Base-by-base conservation (phyloP, 306 rosid species). In the Cicer yamashitae region DNA sequence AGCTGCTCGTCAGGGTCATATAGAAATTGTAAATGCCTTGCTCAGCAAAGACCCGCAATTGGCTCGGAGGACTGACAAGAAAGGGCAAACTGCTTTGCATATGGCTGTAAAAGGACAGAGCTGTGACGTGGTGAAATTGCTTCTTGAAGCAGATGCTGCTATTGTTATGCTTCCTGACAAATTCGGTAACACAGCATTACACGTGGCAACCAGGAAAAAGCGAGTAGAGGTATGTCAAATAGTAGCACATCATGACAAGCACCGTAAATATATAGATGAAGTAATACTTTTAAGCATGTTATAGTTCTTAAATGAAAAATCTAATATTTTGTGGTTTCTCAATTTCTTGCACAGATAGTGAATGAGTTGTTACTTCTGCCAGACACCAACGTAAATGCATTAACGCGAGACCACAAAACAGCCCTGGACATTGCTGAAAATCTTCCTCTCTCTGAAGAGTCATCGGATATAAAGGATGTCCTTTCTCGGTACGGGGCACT, bases 121-220 rank as follows among this genome's bases (percentile, higher is more conserved):
- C 73, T 84, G 91, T 76, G 98, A 90, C 46, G 99, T 88, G 59
- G 99, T 96, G 64, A 96, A 90, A 73, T 84, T 86, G 85, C 99
- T 96, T 79, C 99, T 96, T 6, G 87, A 82, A 0, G 99, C 98
- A 15, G 99, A 96, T 78, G 87, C 99, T 50, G 99, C 98, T 38
- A 92, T 92, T 80, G 99, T 96, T 40, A 96, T 96, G 99, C 99
- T 96, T 87, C 99, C 98, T 0, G 99, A 96, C 80, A 96, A 96
- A 79, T 90, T 89, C 22, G 97, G 99, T 61, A 86, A 96, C 84
- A 96, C 98, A 0, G 99, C 99, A 6, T 82, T 96, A 38, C 99
- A 96, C 67, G 96, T 96, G 7, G 99, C 98, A 25, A 90, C 99
- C 41, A 90, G 98, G 88, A 96, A 96, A 80, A 96, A 89, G 78